A percentile compares a stretch with the other conserved stretches of the same genome.
phyloP scores from a whole-genome alignment of 208 protist species.

The Polymyxa betae region DNA sequence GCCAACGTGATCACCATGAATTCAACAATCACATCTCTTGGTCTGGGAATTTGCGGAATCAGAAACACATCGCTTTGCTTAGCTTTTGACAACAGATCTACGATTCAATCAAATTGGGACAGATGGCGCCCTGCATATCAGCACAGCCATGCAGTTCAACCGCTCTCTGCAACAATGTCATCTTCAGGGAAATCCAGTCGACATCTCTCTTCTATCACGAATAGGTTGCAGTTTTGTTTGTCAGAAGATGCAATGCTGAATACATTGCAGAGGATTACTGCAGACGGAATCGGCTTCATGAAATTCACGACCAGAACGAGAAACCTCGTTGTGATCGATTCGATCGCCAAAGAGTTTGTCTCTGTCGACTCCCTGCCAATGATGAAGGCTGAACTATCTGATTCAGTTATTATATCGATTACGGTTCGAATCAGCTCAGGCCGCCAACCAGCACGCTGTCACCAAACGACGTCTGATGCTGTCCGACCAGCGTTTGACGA shows the following conservation, averaged over 20 bases:
- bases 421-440: no score
- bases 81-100: neutral
- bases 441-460: no score
- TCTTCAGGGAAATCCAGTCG: neutral
- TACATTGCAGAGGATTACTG: neutral
- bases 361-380: no score
- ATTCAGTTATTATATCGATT: no score
- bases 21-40: neutral
- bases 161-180: neutral
- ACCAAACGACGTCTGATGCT: no score
- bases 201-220: neutral
- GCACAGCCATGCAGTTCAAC: neutral
- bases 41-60: neutral
- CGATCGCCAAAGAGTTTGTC: no score
- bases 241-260: neutral
- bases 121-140: neutral
- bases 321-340: no score
- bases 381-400: no score
- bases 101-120: neutral
- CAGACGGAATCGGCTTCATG: neutral
- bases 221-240: neutral
- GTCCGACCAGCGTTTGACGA: no score
- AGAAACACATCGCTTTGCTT: neutral
- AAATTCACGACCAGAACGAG: no score
- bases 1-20: neutral